Evolutionary conservation across 1,284 basidiomycete species (phyloP), one percentile per base, ranked within the genome.

Genomic region (Boletus mariae): DNA sequence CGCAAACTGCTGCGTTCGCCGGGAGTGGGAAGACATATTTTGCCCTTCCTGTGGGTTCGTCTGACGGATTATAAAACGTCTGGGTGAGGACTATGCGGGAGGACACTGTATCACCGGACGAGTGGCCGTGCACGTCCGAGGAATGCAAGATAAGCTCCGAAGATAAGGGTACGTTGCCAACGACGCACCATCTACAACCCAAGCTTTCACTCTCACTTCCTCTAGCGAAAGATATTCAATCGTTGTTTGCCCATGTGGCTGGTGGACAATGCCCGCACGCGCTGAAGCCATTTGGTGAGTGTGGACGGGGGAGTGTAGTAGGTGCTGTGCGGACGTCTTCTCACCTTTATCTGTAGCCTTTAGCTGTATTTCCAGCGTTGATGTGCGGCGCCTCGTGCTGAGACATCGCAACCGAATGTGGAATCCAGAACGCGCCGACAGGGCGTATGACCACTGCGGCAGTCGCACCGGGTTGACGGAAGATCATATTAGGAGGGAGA

Each of bases 11-110:
- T 0, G 75, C 74, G n/a, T 66, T 70, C 1, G 76, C 79, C 1
- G 84, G 84, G 1, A 85, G 73, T 1, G 84, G 83, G 57, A 86
- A 85, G 43, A 76, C 70, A 61, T 84, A 86, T 37, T 77, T 75
- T 8, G 78, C 79, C 45, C 75, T 70, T 40, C 67, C 57, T 0
- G 80, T 78, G 0, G 71, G 52, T 13, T 57, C 53, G 13, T 61
- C 55, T 1, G 66, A 65, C 0, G 69, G 55, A 59, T 84, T 82
- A 15, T 51, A 59, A 61, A 77, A 86, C 0, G 60, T 64, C 55
- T 85, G 83, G 0, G 61, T 61, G n/a, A 86, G 60, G 0, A 72
- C 70, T 7, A 84, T 75, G 17, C 74, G 71, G 0, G 80, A 78
- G 9, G 79, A 77, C 0, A 80, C 80, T 83, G 25, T 40, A 49